phyloP scores from a whole-genome alignment of 768 basidiomycete species.

The Suillus brevipes region DNA sequence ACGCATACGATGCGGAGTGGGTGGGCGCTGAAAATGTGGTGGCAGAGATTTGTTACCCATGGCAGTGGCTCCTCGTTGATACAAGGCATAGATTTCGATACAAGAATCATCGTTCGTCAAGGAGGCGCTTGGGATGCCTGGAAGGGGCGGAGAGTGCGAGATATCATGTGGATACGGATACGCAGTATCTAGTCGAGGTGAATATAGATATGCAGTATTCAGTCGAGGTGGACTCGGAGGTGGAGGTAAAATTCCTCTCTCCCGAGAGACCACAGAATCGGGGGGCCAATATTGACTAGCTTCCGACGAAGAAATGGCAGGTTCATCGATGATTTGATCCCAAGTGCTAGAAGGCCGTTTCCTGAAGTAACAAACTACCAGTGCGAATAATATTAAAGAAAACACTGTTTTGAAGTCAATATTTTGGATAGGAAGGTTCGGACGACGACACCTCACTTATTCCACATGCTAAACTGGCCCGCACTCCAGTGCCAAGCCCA shows the following conservation, averaged over 20 bases:
- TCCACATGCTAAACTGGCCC: conserved; percentile 28
- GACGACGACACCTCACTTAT: conserved; percentile 18
- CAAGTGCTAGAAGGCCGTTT: conserved; percentile 6
- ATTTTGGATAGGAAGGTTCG: not conserved
- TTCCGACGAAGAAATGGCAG: conserved; percentile 5
- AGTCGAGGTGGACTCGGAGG: not conserved
- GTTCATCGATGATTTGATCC: not conserved
- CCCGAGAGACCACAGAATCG: not conserved
- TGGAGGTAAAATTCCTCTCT: not conserved
- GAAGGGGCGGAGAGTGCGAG: not conserved
- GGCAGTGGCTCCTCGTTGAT: conserved; percentile 9
- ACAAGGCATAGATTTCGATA: conserved; percentile 2
- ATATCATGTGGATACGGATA: not conserved
- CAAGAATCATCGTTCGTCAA: conserved; percentile 3
- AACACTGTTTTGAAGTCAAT: conserved; percentile 6
- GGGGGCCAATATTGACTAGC: conserved; percentile 10
- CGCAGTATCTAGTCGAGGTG: not conserved
- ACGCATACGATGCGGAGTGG: conserved; percentile 1
- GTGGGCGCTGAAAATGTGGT: conserved; percentile 8
- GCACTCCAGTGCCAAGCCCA: conserved; percentile 16
- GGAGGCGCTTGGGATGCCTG: conserved; percentile 7
- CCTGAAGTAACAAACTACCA: conserved; percentile 10
- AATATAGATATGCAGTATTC: not conserved
- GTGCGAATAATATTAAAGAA: conserved; percentile 1
- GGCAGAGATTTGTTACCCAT: conserved; percentile 9